These are phyloP conservation scores for Dictyostelium purpureum DNA, from an alignment of 78 protist genomes.

Conservation along the genomic window DNA sequence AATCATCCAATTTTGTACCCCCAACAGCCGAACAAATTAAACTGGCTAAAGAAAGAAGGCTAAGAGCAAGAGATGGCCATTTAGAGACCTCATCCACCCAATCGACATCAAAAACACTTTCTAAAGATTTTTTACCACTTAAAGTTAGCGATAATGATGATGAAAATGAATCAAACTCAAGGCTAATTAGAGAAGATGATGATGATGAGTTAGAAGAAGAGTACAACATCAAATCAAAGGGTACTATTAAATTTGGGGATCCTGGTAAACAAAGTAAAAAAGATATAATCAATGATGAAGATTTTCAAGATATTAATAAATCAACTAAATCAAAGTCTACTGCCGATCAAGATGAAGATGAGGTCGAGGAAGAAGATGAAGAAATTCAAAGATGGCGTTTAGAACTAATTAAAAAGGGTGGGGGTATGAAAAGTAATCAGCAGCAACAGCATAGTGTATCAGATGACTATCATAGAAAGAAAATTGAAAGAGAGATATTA, in stretches of 20 bases:
- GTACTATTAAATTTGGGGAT: slow-evolving; percentile 39
- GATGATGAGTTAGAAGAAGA: slow-evolving; percentile 34
- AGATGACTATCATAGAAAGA: slow-evolving; percentile 1
- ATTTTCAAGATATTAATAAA: too few relatives aligned
- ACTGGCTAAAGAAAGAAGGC: slow-evolving; percentile 46
- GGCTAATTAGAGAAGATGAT: neutral
- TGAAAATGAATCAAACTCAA: neutral
- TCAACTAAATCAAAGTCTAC: neutral
- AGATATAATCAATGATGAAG: neutral
- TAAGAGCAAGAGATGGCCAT: slow-evolving; percentile 26
- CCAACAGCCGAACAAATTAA: slow-evolving; percentile 55
- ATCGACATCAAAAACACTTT: neutral
- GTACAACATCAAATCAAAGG: neutral
- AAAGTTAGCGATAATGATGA: neutral
- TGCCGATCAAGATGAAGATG: neutral
- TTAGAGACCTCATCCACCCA: neutral
- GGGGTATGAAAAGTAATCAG: slow-evolving; percentile 9
- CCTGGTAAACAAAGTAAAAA: slow-evolving; percentile 12
- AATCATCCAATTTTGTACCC: neutral
- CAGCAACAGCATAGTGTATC: neutral
- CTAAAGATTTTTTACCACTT: slow-evolving; percentile 15
- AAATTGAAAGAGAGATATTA: slow-evolving; percentile 6
- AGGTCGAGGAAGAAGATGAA: slow-evolving; percentile 40
- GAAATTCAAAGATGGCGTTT: slow-evolving; percentile 38
- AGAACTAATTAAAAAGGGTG: slow-evolving; percentile 59